A percentile compares a stretch with the other conserved stretches of the same genome.
These are phyloP conservation scores for Bruguiera gymnorhiza DNA, from an alignment of 345 rosid genomes.

Conservation along the genomic window DNA sequence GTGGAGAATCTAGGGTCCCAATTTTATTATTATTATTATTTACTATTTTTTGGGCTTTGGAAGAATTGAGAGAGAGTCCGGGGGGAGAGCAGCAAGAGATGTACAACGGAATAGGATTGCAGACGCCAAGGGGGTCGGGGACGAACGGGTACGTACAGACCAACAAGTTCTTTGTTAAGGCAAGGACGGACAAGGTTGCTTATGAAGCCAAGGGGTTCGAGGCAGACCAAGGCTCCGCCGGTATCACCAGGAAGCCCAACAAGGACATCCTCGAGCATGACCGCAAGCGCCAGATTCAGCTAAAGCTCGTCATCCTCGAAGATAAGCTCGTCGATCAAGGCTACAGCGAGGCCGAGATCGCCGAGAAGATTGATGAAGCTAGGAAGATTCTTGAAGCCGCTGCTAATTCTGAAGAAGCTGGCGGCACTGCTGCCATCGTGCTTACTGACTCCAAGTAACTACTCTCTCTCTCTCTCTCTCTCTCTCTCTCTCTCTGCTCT, in stretches of 20 bases:
- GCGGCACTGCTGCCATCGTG: slow-evolving; percentile 25
- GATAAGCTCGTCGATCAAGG: slow-evolving; percentile 80
- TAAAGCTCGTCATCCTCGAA: slow-evolving; percentile 75
- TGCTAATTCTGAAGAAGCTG: slow-evolving; percentile 40
- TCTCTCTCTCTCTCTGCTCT: too few species aligned
- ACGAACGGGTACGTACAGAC: slow-evolving; percentile 91
- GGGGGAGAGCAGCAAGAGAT: slow-evolving; percentile 18
- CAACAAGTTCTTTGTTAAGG: slow-evolving; percentile 78
- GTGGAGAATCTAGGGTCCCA: too few species aligned
- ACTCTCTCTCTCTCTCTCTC: too few species aligned
- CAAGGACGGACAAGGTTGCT: slow-evolving; percentile 65
- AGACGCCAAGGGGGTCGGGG: slow-evolving; percentile 95
- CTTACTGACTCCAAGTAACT: slow-evolving; percentile 36
- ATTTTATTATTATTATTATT: too few species aligned
- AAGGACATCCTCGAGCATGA: slow-evolving; percentile 89
- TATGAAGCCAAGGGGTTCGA: slow-evolving; percentile 59
- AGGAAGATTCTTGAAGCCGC: slow-evolving; percentile 62
- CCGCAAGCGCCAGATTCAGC: slow-evolving; percentile 87
- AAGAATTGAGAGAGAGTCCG: neutral
- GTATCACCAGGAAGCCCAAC: slow-evolving; percentile 76
- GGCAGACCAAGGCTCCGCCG: slow-evolving; percentile 76
- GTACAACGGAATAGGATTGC: slow-evolving; percentile 95
- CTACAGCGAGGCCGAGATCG: slow-evolving; percentile 72
- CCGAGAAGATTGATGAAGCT: slow-evolving; percentile 77
- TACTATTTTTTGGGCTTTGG: too few species aligned